Percentiles rank a stretch among this genome's conserved stretches.
phyloP scores from a whole-genome alignment of 1,139 yeast genomes.

The Blastobotrys arbuscula region DNA sequence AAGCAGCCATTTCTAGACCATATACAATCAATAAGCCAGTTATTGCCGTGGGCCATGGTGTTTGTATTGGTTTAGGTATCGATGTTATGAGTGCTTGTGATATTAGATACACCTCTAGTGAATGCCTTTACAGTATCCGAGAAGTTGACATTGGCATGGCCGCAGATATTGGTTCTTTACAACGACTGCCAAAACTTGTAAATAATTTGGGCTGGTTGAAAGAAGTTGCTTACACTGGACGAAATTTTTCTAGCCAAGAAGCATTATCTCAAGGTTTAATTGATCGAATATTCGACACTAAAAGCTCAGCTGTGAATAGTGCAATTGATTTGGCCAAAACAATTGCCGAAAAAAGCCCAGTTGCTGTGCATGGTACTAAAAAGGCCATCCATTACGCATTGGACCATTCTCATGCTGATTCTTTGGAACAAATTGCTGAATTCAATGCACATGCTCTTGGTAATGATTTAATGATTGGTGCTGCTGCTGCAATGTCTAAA shows the following conservation, averaged over 20 bases:
- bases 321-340: conserved; percentile 49
- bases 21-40: conserved; percentile 37
- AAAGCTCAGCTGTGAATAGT: conserved; percentile 45
- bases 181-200: conserved; percentile 54
- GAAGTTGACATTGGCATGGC: conserved; percentile 72
- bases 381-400: conserved; percentile 49
- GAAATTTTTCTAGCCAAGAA: conserved; percentile 48
- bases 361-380: conserved; percentile 68
- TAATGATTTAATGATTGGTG: conserved; percentile 32
- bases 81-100: conserved; percentile 59
- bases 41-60: conserved; percentile 43
- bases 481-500: conserved; percentile 29
- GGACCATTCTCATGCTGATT: conserved; percentile 43
- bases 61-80: conserved; percentile 56
- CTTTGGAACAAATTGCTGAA: conserved; percentile 49
- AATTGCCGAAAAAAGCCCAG: conserved; percentile 46
- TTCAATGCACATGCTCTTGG: conserved; percentile 47
- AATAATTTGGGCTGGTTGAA: conserved; percentile 55
- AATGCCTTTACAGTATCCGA: conserved; percentile 53
- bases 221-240: conserved; percentile 62
- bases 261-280: conserved; percentile 55
- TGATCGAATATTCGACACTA: conserved; percentile 43
- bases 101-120: conserved; percentile 53
- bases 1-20: conserved; percentile 42
- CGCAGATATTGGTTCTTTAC: conserved; percentile 76